phyloP scores from a whole-genome alignment of 2,329 filamentous ascomycete genomes.

The Stemphylium beticola region DNA sequence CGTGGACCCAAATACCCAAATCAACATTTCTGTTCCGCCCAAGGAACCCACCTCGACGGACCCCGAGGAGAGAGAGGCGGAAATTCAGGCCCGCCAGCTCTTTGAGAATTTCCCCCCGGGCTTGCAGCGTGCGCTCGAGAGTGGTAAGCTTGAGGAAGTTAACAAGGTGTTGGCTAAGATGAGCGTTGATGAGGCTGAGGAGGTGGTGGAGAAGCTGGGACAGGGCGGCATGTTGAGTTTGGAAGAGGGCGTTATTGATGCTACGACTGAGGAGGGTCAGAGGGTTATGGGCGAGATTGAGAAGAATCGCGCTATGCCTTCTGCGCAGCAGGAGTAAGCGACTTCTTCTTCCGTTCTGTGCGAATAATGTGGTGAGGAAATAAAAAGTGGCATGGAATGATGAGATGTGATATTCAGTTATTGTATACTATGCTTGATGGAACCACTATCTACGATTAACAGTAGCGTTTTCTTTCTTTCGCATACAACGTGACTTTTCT shows the following conservation, averaged over 20 bases:
- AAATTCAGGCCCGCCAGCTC: conserved; percentile 68
- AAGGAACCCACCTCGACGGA: conserved; percentile 51
- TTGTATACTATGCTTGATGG: conserved; percentile 18
- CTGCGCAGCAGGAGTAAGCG: conserved; percentile 41
- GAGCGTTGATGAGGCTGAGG: conserved; percentile 86
- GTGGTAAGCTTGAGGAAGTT: conserved; percentile 86
- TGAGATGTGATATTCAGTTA: neutral
- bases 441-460: conserved; percentile 10
- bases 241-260: conserved; percentile 93
- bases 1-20: conserved; percentile 89
- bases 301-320: conserved; percentile 47
- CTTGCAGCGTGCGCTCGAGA: conserved; percentile 81
- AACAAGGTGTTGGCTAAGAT: conserved; percentile 88
- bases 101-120: conserved; percentile 85
- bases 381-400: neutral
- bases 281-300: conserved; percentile 75
- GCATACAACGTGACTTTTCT: no score
- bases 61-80: conserved; percentile 65
- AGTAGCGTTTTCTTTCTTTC: no score
- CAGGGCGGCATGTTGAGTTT: conserved; percentile 88
- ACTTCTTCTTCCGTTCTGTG: no score
- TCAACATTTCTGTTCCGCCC: conserved; percentile 83
- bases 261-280: conserved; percentile 85
- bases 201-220: conserved; percentile 78
- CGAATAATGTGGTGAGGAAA: neutral